phyloP scores from a whole-genome alignment of 2,329 filamentous ascomycete species.

The Sporothrix curviconia region DNA sequence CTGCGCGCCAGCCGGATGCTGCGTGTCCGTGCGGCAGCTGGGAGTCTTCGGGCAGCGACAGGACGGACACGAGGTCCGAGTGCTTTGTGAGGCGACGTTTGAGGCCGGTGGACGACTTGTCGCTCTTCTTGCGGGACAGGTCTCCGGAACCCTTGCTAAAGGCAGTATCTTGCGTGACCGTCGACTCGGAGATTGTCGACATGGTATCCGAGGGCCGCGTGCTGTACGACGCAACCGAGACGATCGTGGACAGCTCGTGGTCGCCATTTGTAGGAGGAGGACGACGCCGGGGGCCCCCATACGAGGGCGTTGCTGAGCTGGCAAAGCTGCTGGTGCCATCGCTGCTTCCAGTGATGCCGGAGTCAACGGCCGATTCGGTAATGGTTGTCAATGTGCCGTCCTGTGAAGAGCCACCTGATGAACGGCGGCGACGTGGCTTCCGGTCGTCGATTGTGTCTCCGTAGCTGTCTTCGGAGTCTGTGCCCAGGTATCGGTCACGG shows the following conservation, averaged over 20 bases:
- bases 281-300: conserved; percentile 21
- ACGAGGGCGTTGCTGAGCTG: conserved; percentile 18
- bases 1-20: conserved; percentile 73
- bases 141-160: conserved; percentile 42
- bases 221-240: conserved; percentile 45
- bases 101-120: conserved; percentile 42
- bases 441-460: conserved; percentile 23
- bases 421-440: conserved; percentile 25
- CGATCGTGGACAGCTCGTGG: conserved; percentile 52
- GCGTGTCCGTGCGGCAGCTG: conserved; percentile 53
- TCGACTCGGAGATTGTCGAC: conserved; percentile 44
- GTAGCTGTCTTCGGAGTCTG: conserved; percentile 12
- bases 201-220: conserved; percentile 43
- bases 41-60: conserved; percentile 54
- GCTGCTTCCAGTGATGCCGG: conserved; percentile 19
- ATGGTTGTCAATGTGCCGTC: conserved; percentile 17
- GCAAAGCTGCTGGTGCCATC: conserved; percentile 17
- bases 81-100: conserved; percentile 81
- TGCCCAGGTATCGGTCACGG: not conserved
- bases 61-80: conserved; percentile 85
- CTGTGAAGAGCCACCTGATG: conserved; percentile 27
- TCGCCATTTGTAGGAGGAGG: conserved; percentile 50
- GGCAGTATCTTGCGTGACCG: conserved; percentile 46
- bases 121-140: conserved; percentile 40
- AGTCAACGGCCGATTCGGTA: conserved; percentile 28